phyloP scores from a whole-genome alignment of 495 filamentous ascomycete species.

The Parmelia sp. region DNA sequence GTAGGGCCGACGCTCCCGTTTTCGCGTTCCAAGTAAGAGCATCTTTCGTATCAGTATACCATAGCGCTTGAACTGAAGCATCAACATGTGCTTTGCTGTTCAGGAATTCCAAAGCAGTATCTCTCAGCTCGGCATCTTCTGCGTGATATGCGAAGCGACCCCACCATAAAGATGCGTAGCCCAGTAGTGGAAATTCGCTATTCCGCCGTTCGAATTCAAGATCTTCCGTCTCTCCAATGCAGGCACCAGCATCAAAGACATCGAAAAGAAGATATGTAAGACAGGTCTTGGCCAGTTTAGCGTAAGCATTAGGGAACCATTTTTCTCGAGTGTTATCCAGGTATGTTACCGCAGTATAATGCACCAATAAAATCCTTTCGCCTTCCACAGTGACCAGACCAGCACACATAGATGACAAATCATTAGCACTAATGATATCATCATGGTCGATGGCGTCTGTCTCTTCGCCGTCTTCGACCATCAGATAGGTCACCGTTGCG shows the following conservation, averaged over 20 bases:
- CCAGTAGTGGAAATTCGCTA: slow-evolving; percentile 27
- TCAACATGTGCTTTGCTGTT: slow-evolving; percentile 10
- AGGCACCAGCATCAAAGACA: slow-evolving; percentile 29
- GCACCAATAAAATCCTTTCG: slow-evolving; percentile 45
- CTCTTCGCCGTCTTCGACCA: slow-evolving; percentile 15
- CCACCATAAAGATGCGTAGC: slow-evolving; percentile 33
- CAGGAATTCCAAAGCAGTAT: slow-evolving; percentile 20
- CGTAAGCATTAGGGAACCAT: slow-evolving; percentile 36
- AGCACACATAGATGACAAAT: slow-evolving; percentile 44
- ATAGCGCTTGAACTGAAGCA: slow-evolving; percentile 23
- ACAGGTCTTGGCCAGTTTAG: slow-evolving; percentile 35
- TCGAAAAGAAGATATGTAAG: slow-evolving; percentile 41
- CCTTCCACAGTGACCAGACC: slow-evolving; percentile 49
- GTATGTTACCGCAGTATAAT: slow-evolving; percentile 51
- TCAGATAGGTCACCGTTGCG: slow-evolving; percentile 36
- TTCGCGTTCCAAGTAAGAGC: slow-evolving; percentile 21
- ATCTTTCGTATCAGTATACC: slow-evolving; percentile 18
- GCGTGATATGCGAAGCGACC: slow-evolving; percentile 27
- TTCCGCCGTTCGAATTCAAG: slow-evolving; percentile 25
- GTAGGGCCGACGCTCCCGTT: slow-evolving; percentile 15
- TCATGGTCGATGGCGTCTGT: slow-evolving; percentile 34
- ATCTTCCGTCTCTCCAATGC: slow-evolving; percentile 18
- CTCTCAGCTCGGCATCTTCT: slow-evolving; percentile 11
- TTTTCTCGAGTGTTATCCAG: slow-evolving; percentile 34
- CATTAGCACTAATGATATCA: slow-evolving; percentile 33